Conservation (phyloP, 352 stramenopile species). For the Phytopythium ostracodes region DNA sequence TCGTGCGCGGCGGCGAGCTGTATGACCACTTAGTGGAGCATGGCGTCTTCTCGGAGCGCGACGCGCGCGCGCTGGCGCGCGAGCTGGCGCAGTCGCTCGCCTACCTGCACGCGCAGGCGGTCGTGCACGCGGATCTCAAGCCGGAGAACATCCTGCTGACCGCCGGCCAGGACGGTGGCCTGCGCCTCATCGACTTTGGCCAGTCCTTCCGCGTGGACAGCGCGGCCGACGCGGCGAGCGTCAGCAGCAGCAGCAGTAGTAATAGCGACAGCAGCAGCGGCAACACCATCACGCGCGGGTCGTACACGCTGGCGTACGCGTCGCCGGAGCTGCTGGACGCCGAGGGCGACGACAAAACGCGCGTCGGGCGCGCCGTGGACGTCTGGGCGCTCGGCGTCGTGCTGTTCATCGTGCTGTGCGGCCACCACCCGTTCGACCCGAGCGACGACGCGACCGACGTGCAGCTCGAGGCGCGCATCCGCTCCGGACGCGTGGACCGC, state of each 20-base stretch:
- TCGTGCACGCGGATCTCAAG: slow-evolving; percentile 57
- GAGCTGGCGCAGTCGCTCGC: slow-evolving; percentile 34
- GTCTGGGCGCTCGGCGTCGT: slow-evolving; percentile 58
- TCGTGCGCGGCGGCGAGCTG: slow-evolving; percentile 44
- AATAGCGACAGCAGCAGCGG: neutral
- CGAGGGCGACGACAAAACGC: neutral
- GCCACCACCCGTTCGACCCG: slow-evolving; percentile 53
- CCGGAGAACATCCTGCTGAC: slow-evolving; percentile 54
- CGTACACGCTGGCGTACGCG: slow-evolving; percentile 9
- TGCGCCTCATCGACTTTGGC: slow-evolving; percentile 80
- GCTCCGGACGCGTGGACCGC: slow-evolving; percentile 31
- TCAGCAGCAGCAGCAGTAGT: neutral
- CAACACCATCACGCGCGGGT: neutral
- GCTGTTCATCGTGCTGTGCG: slow-evolving; percentile 50
- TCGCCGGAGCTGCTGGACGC: slow-evolving; percentile 4
- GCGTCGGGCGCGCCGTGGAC: slow-evolving; percentile 40
- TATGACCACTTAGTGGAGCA: slow-evolving; percentile 44
- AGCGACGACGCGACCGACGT: slow-evolving; percentile 40
- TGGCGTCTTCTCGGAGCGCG: slow-evolving; percentile 34
- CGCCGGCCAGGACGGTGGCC: neutral
- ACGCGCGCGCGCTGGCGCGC: slow-evolving; percentile 26
- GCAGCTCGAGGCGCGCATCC: slow-evolving; percentile 34
- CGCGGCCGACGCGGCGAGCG: slow-evolving; percentile 27
- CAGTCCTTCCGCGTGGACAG: slow-evolving; percentile 49
- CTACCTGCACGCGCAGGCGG: slow-evolving; percentile 37